Conservation (phyloP, 306 rosid genomes). For the Cicer chorassanicum region DNA sequence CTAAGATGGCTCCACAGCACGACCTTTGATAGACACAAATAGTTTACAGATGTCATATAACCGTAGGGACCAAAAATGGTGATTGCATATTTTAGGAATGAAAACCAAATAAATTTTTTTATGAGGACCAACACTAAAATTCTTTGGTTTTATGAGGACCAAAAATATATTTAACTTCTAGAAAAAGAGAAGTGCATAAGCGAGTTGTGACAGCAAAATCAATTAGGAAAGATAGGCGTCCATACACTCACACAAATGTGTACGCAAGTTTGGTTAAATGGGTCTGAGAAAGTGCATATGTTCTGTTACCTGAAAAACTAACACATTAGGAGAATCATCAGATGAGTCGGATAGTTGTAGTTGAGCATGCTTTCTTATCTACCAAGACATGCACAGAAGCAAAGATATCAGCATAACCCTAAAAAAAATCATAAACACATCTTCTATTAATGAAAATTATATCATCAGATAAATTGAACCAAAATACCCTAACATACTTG, state of each 20-base stretch:
- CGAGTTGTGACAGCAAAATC: conserved; percentile 27
- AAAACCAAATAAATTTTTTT: background rate
- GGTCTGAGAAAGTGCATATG: conserved; percentile 37
- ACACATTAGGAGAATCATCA: conserved; percentile 71
- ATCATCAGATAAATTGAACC: conserved; percentile 31
- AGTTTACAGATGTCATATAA: background rate
- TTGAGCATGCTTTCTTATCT: conserved; percentile 67
- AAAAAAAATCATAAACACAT: conserved; percentile 22
- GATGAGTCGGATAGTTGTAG: conserved; percentile 78
- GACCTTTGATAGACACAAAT: background rate
- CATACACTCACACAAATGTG: conserved; percentile 6
- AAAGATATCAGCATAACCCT: conserved; percentile 40
- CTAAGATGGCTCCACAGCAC: background rate
- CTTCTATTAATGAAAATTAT: conserved; percentile 28
- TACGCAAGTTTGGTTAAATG: conserved; percentile 16
- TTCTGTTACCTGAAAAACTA: conserved; percentile 81
- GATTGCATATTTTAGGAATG: background rate
- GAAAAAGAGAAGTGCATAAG: conserved; percentile 11
- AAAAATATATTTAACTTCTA: background rate
- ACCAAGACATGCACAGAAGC: conserved; percentile 43
- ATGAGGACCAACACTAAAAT: background rate
- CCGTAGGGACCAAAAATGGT: background rate
- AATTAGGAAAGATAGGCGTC: conserved; percentile 8
- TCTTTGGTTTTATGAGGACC: background rate
- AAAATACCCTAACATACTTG: conserved; percentile 61